phyloP scores from a whole-genome alignment of 177 flowering plant species.

The Tripterygium wilfordii region DNA sequence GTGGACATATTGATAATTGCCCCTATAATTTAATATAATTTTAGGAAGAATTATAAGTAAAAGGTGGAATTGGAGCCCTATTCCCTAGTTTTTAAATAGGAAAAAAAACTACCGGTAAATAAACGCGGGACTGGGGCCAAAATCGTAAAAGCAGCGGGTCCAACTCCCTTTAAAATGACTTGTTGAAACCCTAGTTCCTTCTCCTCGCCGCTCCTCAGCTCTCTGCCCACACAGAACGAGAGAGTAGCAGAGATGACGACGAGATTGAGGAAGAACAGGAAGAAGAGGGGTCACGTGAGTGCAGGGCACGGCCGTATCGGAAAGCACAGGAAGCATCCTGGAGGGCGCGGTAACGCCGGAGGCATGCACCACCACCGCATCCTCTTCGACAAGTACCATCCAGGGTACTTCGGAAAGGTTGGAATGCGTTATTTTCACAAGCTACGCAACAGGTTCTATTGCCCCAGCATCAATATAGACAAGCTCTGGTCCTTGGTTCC shows the following conservation, averaged over 20 bases:
- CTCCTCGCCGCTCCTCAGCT: neutral
- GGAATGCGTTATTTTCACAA: conserved; percentile 34
- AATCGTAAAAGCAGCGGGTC: too few species aligned
- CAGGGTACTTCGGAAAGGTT: conserved; percentile 33
- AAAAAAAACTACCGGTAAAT: too few species aligned
- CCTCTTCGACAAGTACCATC: conserved; percentile 38
- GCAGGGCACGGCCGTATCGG: conserved; percentile 37
- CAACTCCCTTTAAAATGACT: too few species aligned
- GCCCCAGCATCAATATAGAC: conserved; percentile 10
- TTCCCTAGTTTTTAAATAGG: too few species aligned
- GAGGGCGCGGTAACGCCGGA: conserved; percentile 37
- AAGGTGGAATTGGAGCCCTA: too few species aligned
- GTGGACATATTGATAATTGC: too few species aligned
- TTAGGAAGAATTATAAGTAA: too few species aligned
- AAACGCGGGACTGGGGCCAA: too few species aligned
- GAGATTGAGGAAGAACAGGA: conserved; percentile 31
- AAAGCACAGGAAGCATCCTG: conserved; percentile 38
- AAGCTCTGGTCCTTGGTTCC: conserved; percentile 12
- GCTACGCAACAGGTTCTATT: conserved; percentile 16
- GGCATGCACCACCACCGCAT: conserved; percentile 40
- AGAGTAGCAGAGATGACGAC: conserved; percentile 30
- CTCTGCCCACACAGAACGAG: neutral
- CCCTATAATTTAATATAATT: too few species aligned
- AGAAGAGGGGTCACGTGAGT: conserved; percentile 38
- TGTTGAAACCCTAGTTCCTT: too few species aligned